phyloP scores from a whole-genome alignment of 2,329 filamentous ascomycete species.

The Exophiala mesophila region DNA sequence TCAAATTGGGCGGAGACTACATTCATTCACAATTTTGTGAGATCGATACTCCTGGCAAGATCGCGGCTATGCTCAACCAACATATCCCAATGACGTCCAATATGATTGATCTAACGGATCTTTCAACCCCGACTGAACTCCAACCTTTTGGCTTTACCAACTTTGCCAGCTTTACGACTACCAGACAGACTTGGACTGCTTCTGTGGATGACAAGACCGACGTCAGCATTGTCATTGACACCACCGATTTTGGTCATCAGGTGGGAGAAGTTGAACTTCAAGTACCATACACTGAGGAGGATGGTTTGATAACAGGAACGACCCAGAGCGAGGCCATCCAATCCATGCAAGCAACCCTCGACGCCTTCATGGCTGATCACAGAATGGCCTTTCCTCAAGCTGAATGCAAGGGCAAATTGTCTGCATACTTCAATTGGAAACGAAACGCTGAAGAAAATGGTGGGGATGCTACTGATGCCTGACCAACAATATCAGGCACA shows the following conservation, averaged over 20 bases:
- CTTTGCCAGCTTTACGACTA: slow-evolving; percentile 27
- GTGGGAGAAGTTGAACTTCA: slow-evolving; percentile 34
- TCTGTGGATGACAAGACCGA: slow-evolving; percentile 21
- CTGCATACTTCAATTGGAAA: slow-evolving; percentile 5
- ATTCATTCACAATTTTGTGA: slow-evolving; percentile 29
- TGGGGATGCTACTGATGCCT: too few relatives aligned
- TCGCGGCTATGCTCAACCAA: slow-evolving; percentile 14
- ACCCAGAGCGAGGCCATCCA: neutral
- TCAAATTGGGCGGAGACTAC: slow-evolving; percentile 24
- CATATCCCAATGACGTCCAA: slow-evolving; percentile 2
- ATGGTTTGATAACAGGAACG: neutral
- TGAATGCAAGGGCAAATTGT: slow-evolving; percentile 5
- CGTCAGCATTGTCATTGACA: slow-evolving; percentile 29
- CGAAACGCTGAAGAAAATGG: neutral
- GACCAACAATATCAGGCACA: too few relatives aligned
- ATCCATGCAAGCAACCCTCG: slow-evolving; percentile 2
- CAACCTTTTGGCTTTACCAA: slow-evolving; percentile 7
- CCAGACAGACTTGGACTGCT: slow-evolving; percentile 27
- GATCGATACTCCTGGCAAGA: slow-evolving; percentile 19
- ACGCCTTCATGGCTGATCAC: slow-evolving; percentile 6
- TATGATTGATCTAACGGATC: slow-evolving; percentile 2
- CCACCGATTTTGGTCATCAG: slow-evolving; percentile 31
- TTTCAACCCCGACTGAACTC: neutral
- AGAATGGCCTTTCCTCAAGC: slow-evolving; percentile 5
- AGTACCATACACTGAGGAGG: slow-evolving; percentile 1